These are phyloP conservation scores for Neofusicoccum laricinum DNA, from an alignment of 2,329 filamentous ascomycete genomes.

Conservation along the genomic window DNA sequence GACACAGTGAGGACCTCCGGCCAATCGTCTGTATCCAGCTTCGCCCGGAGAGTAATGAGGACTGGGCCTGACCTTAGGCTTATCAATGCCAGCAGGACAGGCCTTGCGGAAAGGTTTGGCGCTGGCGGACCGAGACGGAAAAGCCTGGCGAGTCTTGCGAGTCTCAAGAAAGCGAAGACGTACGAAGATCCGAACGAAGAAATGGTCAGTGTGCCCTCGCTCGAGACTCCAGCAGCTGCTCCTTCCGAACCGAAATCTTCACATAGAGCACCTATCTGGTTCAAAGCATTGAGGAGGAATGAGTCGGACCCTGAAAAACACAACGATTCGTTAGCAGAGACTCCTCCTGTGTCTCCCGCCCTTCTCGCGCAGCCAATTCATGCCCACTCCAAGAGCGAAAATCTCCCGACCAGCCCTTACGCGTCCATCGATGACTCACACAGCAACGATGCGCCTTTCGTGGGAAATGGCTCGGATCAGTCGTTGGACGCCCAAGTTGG, in stretches of 20 bases:
- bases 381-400: not conserved
- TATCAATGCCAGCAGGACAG: constrained; percentile 17
- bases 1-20: constrained; percentile 2
- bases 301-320: not conserved
- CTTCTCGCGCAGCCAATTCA: not conserved
- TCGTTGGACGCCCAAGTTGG: not conserved
- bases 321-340: not conserved
- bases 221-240: not conserved
- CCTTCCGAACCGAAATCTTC: constrained; percentile 17
- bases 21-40: constrained; percentile 25
- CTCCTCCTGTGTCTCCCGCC: not conserved
- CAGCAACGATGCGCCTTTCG: not conserved
- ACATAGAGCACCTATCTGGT: constrained; percentile 22
- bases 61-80: constrained; percentile 26
- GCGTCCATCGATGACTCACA: not conserved
- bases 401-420: not conserved
- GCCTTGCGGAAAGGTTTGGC: not conserved
- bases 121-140: not conserved
- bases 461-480: not conserved
- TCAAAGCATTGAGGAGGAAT: not conserved
- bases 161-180: constrained; percentile 1
- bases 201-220: not conserved
- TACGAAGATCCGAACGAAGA: not conserved
- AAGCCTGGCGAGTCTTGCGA: not conserved
- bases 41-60: constrained; percentile 25